phyloP scores from a whole-genome alignment of 176 grass and related monocot genomes.

The Aegilops tauschii region DNA sequence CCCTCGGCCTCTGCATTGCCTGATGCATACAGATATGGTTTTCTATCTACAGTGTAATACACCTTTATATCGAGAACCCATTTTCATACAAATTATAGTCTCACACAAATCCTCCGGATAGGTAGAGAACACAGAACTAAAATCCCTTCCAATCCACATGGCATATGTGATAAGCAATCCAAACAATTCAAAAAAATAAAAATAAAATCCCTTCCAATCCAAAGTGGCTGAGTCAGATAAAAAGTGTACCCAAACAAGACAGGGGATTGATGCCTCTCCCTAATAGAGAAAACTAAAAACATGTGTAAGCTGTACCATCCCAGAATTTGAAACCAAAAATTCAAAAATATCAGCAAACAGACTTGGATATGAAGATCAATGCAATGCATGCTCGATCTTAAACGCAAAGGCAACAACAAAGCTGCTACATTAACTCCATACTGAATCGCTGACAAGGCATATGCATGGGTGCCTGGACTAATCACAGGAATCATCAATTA shows the following conservation, averaged over 20 bases:
- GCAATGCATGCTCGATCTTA: not conserved
- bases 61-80: not conserved
- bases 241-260: not conserved
- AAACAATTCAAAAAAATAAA: no score
- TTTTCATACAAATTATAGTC: not conserved
- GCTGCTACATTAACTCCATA: slow-evolving; percentile 1
- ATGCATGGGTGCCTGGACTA: not conserved
- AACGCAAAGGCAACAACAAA: not conserved
- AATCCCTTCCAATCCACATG: not conserved
- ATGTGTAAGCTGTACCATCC: not conserved
- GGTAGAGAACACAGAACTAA: not conserved
- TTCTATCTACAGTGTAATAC: not conserved
- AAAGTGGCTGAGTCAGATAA: not conserved
- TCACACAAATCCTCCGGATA: not conserved
- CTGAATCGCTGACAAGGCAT: slow-evolving; percentile 6
- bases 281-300: not conserved
- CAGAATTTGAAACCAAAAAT: not conserved
- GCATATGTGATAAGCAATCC: no score
- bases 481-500: slow-evolving; percentile 7
- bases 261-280: not conserved
- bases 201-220: not conserved
- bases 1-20: not conserved
- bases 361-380: not conserved
- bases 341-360: not conserved
- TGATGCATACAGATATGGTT: not conserved